Base-by-base conservation (phyloP, 2,329 filamentous ascomycete species). In the Colletotrichum sidae region DNA sequence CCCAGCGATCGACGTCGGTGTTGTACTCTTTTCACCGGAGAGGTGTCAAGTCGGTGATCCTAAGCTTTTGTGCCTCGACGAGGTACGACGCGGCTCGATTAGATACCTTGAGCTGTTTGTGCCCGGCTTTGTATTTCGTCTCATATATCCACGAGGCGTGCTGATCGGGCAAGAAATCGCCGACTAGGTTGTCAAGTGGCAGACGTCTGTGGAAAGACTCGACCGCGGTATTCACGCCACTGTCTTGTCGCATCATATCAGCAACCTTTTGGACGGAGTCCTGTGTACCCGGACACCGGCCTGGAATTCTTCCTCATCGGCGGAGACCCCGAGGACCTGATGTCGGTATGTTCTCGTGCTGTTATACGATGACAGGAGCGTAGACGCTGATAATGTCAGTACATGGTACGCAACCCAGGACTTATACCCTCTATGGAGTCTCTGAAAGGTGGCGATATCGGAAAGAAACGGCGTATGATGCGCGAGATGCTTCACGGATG, bases 71-170 rank as follows among this genome's bases (percentile, higher is more conserved):
- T 10, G 39, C 45, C 1, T 47, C 39, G 3, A 66, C 53, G 25
- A 60, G 17, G 37, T 47, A 50, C 7, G 39, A 49, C 3, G 25
- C 56, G 39, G 47, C 63, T 37, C 56, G 59, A 9, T 49, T 64
- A 13, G 45, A 66, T 0, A 59, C 60, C 39, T 38, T 58, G 13
- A 55, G 51, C n/a, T 46, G 56, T 56, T 62, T 64, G 13, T 25
- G 17, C 2, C 39, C 45, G 1, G 42, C 42, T 50, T 81, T 83
- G 25, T 37, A 45, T 34, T 45, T 65, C 0, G 15, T 38, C 3
- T 53, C 47, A 13, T 83, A 73, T 34, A 76, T 72, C 87, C 86
- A 88, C 0, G 80, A 78, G 0, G 87, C 86, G 4, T 82, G 79
- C 7, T 78, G 77, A n/a, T 86, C 83, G 2, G 72, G 69, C 4